Percentiles rank a stretch among this genome's conserved stretches.
Conservation (phyloP, 345 rosid genomes). For the Salix viminalis region DNA sequence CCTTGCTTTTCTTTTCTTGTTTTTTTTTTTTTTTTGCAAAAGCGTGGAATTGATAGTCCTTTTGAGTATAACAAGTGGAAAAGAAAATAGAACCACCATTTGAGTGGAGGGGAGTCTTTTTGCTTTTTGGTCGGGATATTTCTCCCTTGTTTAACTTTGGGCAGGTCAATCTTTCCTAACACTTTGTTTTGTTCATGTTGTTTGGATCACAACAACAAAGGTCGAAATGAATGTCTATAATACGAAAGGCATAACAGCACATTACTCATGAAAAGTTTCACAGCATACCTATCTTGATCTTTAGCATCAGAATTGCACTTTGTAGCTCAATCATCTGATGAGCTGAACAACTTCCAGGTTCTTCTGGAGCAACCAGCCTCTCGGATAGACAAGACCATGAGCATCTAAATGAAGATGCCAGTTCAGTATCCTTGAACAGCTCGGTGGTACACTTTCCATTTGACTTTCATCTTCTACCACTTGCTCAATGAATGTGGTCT, state of each 20-base stretch:
- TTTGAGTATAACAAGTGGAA: background rate
- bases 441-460: conserved; percentile 73
- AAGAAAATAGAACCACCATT: background rate
- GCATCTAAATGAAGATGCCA: conserved; percentile 93
- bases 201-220: no score
- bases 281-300: conserved; percentile 22
- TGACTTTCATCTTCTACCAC: conserved; percentile 86
- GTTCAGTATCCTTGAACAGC: conserved; percentile 71
- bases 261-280: background rate
- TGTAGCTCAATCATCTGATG: conserved; percentile 30
- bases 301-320: conserved; percentile 19
- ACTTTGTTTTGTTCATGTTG: no score
- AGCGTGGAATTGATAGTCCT: background rate
- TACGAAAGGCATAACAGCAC: no score
- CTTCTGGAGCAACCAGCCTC: conserved; percentile 63
- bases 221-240: no score
- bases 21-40: background rate
- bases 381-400: conserved; percentile 53
- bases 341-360: conserved; percentile 58
- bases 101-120: background rate
- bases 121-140: no score
- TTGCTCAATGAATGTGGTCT: conserved; percentile 87
- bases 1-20: no score
- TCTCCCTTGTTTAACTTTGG: no score
- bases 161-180: no score